These are phyloP conservation scores for Guillardia theta DNA, from an alignment of 78 protist genomes.

Conservation along the genomic window DNA sequence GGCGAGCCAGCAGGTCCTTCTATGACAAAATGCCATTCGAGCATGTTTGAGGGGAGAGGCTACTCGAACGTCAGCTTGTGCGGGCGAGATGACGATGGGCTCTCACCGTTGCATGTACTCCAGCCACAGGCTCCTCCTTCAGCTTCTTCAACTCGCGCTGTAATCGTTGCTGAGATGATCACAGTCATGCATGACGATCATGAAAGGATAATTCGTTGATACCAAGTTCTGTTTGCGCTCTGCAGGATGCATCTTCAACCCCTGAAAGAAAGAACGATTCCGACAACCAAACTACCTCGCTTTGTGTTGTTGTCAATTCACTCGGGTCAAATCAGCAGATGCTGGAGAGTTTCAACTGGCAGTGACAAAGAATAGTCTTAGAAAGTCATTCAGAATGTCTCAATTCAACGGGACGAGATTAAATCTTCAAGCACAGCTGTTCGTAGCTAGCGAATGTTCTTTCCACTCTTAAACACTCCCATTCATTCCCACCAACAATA, in stretches of 20 bases:
- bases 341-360: too few relatives aligned
- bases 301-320: too few relatives aligned
- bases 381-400: too few relatives aligned
- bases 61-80: not conserved
- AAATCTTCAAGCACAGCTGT: too few relatives aligned
- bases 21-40: not conserved
- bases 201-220: not conserved
- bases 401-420: too few relatives aligned
- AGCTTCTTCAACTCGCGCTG: not conserved
- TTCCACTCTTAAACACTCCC: too few relatives aligned
- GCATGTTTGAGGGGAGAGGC: not conserved
- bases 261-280: too few relatives aligned
- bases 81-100: not conserved
- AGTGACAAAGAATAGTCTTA: too few relatives aligned
- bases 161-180: not conserved
- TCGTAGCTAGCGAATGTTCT: too few relatives aligned
- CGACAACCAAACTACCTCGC: too few relatives aligned
- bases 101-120: not conserved
- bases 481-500: too few relatives aligned
- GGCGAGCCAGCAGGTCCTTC: slow-evolving; percentile 12
- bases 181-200: not conserved
- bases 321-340: too few relatives aligned
- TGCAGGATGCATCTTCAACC: not conserved
- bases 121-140: not conserved
- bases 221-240: slow-evolving; percentile 22